phyloP scores from a whole-genome alignment of 495 filamentous ascomycete genomes.

The Articulospora tetracladia region DNA sequence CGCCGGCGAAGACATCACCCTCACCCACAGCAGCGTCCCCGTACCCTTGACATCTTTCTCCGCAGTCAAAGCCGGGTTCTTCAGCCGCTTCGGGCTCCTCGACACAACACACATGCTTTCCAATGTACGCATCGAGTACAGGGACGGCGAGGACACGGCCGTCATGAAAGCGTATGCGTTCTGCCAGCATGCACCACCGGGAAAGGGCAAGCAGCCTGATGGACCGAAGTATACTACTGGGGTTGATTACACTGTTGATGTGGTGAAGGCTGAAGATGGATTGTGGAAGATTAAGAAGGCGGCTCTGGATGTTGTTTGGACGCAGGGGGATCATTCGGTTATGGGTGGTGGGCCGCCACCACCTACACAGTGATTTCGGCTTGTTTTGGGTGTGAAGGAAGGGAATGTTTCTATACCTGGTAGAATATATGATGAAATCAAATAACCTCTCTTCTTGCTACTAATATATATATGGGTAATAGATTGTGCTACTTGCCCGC shows the following conservation, averaged over 20 bases:
- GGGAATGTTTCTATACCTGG: too few species aligned
- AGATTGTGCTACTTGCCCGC: too few species aligned
- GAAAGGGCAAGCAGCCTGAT: conserved; percentile 1
- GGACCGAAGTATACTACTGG: conserved; percentile 2
- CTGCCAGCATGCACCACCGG: conserved; percentile 5
- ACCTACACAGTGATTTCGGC: too few species aligned
- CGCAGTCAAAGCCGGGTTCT: neutral
- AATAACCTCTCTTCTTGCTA: too few species aligned
- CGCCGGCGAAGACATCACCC: neutral
- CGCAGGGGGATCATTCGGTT: neutral
- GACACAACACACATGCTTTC: conserved; percentile 15
- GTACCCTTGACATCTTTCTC: too few species aligned
- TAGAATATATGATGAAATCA: too few species aligned
- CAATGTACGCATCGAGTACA: conserved; percentile 4
- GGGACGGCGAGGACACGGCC: conserved; percentile 7
- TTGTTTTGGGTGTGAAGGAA: too few species aligned
- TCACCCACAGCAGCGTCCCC: neutral
- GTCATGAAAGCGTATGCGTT: conserved; percentile 2
- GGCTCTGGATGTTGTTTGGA: conserved; percentile 10
- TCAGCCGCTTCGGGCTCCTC: conserved; percentile 10
- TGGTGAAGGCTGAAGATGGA: conserved; percentile 3
- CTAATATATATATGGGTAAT: too few species aligned
- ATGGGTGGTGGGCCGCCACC: too few species aligned
- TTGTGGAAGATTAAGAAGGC: conserved; percentile 14
- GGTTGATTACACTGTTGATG: conserved; percentile 2